Base-by-base conservation (phyloP, 768 basidiomycete genomes). In the Dioszegia aurantiaca region DNA sequence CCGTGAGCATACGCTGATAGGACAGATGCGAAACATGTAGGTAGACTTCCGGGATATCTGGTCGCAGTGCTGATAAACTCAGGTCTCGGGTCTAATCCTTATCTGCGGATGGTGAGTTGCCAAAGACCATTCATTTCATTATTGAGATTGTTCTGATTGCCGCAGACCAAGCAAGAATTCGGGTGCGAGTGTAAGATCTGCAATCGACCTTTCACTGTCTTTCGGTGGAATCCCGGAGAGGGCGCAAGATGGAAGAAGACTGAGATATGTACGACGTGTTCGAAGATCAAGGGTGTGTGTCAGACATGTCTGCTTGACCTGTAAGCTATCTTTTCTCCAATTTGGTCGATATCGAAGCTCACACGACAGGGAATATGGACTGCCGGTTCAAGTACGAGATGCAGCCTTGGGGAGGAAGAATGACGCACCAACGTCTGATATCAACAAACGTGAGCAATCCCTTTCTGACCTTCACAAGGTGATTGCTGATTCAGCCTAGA, bases 131-230 rank as follows among this genome's bases (percentile, higher is more conserved):
- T 6, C 37, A 10, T 19, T 21, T 8, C 17, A 41, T 9, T 5
- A 31, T 33, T 16, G 8, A 4, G 43, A 10, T 28, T 53, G 36
- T 41, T 26, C 58, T 59, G 48, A 59, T 31, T 21, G n/a, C 27
- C 21, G 27, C 39, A 97, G 94, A 90, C 90, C 5, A 98, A 97
- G 78, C 95, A 98, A 83, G 88, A 92, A 72, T 94, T 88, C 62
- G 95, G 92, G 3, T 83, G 88, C 26, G 91, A 91, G 53, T 99
- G 95, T 78, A 97, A 97, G 63, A 94, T 94, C 53, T 99, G 95
- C 73, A 91, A 92, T 2, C 84, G 95, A 23, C 95, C 90, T 1
- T 94, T 93, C 79, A 94, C 90, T 46, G 88, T 97, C 67, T 99
- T 99, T 79, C 87, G 91, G 39, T 99, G 95, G 95, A 94, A 97